Percentiles rank a stretch among this genome's conserved stretches.
These are phyloP conservation scores for Centella asiatica DNA, from an alignment of 129 eudicot genomes.

Conservation along the genomic window DNA sequence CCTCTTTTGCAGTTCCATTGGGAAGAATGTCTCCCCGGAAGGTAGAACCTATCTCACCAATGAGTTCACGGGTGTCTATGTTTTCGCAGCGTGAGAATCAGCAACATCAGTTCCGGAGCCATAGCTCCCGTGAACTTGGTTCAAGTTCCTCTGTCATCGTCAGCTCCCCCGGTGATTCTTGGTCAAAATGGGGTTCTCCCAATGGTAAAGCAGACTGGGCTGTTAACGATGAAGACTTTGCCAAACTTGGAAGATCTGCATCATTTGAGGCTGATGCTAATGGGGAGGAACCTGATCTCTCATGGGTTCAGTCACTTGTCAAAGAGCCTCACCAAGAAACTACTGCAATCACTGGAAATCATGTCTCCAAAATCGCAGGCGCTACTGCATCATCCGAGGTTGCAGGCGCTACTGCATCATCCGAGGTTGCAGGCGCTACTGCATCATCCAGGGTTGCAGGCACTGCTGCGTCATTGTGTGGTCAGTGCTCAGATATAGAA, in stretches of 20 bases:
- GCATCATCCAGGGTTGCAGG: conserved; percentile 8
- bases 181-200: conserved; percentile 51
- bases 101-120: conserved; percentile 56
- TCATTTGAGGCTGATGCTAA: conserved; percentile 53
- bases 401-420: too few relatives aligned
- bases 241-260: conserved; percentile 48
- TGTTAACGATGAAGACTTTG: conserved; percentile 29
- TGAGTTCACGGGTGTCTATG: conserved; percentile 59
- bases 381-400: too few relatives aligned
- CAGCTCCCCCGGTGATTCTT: conserved; percentile 31
- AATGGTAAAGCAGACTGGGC: conserved; percentile 57
- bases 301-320: conserved; percentile 91
- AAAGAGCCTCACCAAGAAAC: conserved; percentile 61
- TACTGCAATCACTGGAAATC: conserved; percentile 32
- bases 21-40: conserved; percentile 73
- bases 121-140: conserved; percentile 77
- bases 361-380: too few relatives aligned
- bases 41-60: conserved; percentile 74
- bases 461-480: conserved; percentile 12
- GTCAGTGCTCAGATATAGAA: conserved; percentile 19
- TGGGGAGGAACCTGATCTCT: conserved; percentile 72
- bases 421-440: conserved; percentile 6
- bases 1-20: conserved; percentile 37
- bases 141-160: conserved; percentile 31
- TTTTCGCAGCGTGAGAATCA: conserved; percentile 53